Conservation (phyloP, 768 basidiomycete species). For the Macrolepiota fuliginosa region DNA sequence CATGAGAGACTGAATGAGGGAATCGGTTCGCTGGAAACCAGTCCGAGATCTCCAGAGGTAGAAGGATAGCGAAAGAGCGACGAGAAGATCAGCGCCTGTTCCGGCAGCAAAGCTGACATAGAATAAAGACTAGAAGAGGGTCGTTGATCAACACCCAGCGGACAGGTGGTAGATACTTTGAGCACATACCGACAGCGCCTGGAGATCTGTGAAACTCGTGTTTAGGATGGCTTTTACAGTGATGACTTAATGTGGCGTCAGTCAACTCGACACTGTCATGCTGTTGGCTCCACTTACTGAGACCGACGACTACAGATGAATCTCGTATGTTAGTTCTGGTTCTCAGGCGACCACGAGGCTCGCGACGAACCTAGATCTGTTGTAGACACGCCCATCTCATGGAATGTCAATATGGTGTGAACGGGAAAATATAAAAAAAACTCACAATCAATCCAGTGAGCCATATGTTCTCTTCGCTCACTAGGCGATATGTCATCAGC, state of each 20-base stretch:
- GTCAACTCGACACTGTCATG: background rate
- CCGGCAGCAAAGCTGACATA: constrained; percentile 51
- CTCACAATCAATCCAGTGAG: constrained; percentile 48
- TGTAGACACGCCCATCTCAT: constrained; percentile 34
- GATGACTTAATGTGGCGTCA: background rate
- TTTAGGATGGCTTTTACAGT: constrained; percentile 16
- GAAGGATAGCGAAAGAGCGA: constrained; percentile 48
- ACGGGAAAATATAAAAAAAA: background rate
- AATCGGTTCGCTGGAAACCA: constrained; percentile 53
- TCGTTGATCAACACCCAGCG: background rate
- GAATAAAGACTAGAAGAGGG: constrained; percentile 37
- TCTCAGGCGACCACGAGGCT: background rate
- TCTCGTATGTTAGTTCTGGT: constrained; percentile 4
- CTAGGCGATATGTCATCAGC: constrained; percentile 19
- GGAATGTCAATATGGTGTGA: background rate
- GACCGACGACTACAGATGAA: background rate
- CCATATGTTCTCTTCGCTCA: constrained; percentile 43
- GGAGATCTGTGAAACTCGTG: constrained; percentile 32
- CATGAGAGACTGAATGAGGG: constrained; percentile 45
- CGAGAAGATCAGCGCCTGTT: constrained; percentile 48
- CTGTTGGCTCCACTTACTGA: background rate
- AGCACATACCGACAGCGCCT: constrained; percentile 34
- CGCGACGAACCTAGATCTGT: constrained; percentile 35
- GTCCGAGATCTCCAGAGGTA: constrained; percentile 47
- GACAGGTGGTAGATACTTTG: background rate